Conservation (phyloP, 2,329 filamentous ascomycete species). For the Botrytis fragariae region DNA sequence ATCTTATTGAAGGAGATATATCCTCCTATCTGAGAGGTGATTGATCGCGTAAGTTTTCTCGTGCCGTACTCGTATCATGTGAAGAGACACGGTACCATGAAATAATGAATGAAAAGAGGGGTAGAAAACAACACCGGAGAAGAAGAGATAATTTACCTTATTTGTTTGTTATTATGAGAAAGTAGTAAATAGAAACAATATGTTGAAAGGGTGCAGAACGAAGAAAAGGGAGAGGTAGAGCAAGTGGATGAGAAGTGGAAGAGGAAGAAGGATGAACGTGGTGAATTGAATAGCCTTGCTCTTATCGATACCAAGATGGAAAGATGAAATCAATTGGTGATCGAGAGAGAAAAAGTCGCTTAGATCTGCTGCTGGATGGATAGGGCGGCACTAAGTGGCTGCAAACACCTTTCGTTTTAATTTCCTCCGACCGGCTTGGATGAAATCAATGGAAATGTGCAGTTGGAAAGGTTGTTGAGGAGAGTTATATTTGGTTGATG, state of each 20-base stretch:
- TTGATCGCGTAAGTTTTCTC: constrained; percentile 16
- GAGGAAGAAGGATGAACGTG: not conserved
- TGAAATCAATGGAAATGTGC: not conserved
- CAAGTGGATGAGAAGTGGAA: not conserved
- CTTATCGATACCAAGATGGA: constrained; percentile 15
- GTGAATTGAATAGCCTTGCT: not conserved
- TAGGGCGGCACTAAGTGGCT: constrained; percentile 4
- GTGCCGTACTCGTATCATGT: constrained; percentile 14
- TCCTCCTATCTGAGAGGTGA: constrained; percentile 14
- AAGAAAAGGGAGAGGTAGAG: not conserved
- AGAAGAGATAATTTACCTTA: not conserved
- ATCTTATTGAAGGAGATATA: not conserved
- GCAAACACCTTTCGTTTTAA: not conserved
- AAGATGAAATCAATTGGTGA: constrained; percentile 12
- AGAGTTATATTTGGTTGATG: not conserved
- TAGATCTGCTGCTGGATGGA: constrained; percentile 5
- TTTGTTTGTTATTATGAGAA: not conserved
- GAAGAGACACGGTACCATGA: not conserved
- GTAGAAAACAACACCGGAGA: not conserved
- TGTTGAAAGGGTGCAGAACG: too few species aligned
- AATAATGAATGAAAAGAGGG: not conserved
- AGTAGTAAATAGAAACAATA: not conserved
- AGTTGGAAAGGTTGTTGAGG: not conserved
- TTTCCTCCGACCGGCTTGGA: not conserved
- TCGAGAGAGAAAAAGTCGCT: constrained; percentile 1